A percentile compares a stretch with the other conserved stretches of the same genome.
These are phyloP conservation scores for Cyclotella kingstonii DNA, from an alignment of 108 stramenopile species.

Conservation along the genomic window DNA sequence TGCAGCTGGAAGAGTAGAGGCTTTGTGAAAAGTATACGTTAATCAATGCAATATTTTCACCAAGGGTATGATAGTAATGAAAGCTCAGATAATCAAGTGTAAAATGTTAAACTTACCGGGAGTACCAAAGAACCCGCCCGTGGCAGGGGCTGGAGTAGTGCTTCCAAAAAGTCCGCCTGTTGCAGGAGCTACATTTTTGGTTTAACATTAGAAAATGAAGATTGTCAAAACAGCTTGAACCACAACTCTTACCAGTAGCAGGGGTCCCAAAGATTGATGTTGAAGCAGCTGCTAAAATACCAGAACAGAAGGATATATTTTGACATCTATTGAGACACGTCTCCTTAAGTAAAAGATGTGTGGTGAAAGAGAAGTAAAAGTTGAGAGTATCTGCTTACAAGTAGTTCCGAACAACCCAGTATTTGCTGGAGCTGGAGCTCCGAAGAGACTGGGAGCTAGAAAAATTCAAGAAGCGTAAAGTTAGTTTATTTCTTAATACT, in stretches of 20 bases:
- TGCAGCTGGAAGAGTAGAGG: slow-evolving; percentile 14
- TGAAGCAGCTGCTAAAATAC: slow-evolving; percentile 26
- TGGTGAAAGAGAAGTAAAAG: not conserved
- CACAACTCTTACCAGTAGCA: slow-evolving; percentile 13
- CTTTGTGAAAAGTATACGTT: slow-evolving; percentile 7
- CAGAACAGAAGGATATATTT: slow-evolving; percentile 10
- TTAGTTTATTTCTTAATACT: not conserved
- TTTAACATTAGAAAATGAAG: not conserved
- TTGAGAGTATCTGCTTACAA: not conserved
- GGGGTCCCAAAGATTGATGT: slow-evolving; percentile 13
- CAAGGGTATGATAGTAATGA: not conserved
- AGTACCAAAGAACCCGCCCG: slow-evolving; percentile 55
- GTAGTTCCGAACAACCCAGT: slow-evolving; percentile 4
- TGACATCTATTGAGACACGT: no score
- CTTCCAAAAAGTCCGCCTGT: slow-evolving; percentile 47
- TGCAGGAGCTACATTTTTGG: slow-evolving; percentile 25
- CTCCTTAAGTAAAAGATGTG: not conserved
- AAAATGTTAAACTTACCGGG: slow-evolving; percentile 33
- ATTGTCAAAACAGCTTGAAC: no score
- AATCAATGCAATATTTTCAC: not conserved
- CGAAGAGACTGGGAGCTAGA: not conserved
- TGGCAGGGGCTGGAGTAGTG: slow-evolving; percentile 51
- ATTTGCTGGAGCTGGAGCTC: slow-evolving; percentile 20
- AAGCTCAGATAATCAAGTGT: not conserved
- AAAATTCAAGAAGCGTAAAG: not conserved